Evolutionary conservation across 768 basidiomycete genomes (phyloP), one percentile per base, ranked within the genome.

Genomic region (Calocybe cyanea): DNA sequence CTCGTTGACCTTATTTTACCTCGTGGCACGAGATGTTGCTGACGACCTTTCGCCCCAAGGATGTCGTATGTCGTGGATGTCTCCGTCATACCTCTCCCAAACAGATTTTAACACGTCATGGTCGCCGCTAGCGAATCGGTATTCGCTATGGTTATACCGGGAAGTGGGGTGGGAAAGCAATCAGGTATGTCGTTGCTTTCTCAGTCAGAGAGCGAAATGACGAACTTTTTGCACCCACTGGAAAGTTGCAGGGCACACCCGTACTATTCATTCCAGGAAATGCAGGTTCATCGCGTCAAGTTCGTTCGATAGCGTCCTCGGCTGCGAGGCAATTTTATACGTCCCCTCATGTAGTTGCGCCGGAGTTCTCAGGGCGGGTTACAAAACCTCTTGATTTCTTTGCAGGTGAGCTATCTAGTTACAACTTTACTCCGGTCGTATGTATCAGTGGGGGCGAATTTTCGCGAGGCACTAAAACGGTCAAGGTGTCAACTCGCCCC

Each of bases 31-130:
- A 14, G 70, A 78, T 54, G 62, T 74, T n/a, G 63, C 68, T 19
- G 56, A 66, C 32, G 70, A 66, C 28, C 70, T 90, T 43, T 92
- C 90, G 0, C 87, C 88, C 4, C 87, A 92, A 73, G 90, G 89
- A 78, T 97, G 93, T 65, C 80, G 86, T 30, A 97, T 97, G 93
- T 92, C 91, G 42, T 93, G 81, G 75, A 96, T 95, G 93, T 87
- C 81, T 2, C 94, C 94, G 2, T 87, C 87, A 0, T 98, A 98
- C 63, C 63, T 90, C 14, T 73, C 81, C 25, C 83, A 95, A 53
- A 58, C 73, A 7, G 73, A 71, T 30, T 85, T 93, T 54, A 75
- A 91, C 56, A 52, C 66, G 13, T 68, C 77, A 2, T 85, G 87
- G 83, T 84, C 85, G 18, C 80, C 81, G 2, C 70, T 94, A 9